Evolutionary conservation across 768 basidiomycete genomes (phyloP), one percentile per base, ranked within the genome.

Genomic region (Mycena crocata): DNA sequence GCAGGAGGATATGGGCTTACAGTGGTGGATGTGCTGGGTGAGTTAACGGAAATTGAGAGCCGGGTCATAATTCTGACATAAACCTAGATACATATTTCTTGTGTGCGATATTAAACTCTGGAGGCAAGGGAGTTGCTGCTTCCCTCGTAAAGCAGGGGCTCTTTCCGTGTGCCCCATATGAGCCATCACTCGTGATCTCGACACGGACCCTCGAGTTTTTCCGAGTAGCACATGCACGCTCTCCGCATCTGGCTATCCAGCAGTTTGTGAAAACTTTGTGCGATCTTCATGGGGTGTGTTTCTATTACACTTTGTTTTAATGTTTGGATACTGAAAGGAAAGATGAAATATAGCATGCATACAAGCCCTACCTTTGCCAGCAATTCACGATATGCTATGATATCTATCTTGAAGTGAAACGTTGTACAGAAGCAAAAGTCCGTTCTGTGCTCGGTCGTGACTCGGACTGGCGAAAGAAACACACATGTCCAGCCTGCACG

Each of bases 401-500:
- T 54, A 4, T 54, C 12, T 54, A 54, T 21, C 23, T 54, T 6
- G 52, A 54, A 3, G 23, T 54, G 5, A n/a, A 10, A 9, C 52
- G 35, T 23, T 19, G 35, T 12, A 39, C 35, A n/a, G 52, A 35
- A 2, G 4, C 4, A 23, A 37, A 24, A n/a, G 52, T 54, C 12
- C 23, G 21, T 5, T n/a, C 6, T 5, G 23, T 19, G 3, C 52
- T 54, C 12, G 52, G 35, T n/a, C 52, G 52, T 7, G 31, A 24
- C 30, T 13, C 13, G 31, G 57, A 17, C 24, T 74, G 71, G 73
- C n/a, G 66, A 2, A 51, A 77, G 17, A 42, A 61, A 39, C 50
- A 78, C 46, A 52, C 71, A 5, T 78, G 77, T 48, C 74, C 77
- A 3, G 44, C 71, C 6, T 78, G 77, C 57, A 69, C 45, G 12